These are phyloP conservation scores for Calonectria pseudoturangicola DNA, from an alignment of 2,329 filamentous ascomycete genomes.

Conservation along the genomic window DNA sequence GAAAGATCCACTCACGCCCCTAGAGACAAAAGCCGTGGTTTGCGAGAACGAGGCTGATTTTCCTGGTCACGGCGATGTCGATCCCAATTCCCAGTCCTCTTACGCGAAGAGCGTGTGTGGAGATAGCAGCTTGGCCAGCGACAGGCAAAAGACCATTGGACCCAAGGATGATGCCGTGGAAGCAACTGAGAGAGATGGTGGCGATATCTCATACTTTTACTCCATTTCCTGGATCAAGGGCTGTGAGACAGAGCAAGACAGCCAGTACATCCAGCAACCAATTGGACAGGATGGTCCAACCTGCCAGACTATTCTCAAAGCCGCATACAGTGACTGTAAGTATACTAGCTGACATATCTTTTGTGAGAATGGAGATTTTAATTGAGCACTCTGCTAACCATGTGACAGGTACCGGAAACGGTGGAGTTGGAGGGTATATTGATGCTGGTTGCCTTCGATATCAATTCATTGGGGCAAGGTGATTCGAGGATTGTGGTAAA, in stretches of 20 bases:
- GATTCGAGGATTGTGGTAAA: background rate
- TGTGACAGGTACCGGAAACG: background rate
- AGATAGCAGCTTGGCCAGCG: background rate
- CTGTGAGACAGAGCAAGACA: constrained; percentile 20
- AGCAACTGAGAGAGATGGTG: background rate
- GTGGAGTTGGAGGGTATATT: constrained; percentile 27
- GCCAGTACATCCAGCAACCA: background rate
- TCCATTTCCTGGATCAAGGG: constrained; percentile 33
- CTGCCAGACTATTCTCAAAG: background rate
- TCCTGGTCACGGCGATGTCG: constrained; percentile 22
- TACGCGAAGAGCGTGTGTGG: background rate
- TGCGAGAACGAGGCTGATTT: constrained; percentile 29
- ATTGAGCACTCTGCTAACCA: background rate
- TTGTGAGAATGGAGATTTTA: background rate
- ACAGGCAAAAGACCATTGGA: background rate
- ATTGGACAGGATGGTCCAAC: background rate
- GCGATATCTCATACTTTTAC: constrained; percentile 12
- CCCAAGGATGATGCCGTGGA: background rate
- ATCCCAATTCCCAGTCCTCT: background rate
- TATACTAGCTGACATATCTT: background rate
- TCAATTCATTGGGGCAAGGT: background rate
- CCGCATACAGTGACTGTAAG: background rate
- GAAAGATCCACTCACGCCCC: background rate
- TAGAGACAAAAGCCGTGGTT: background rate
- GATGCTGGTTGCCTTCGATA: constrained; percentile 36